Base-by-base conservation (phyloP, 2,329 filamentous ascomycete genomes). In the Myriangium duriaei region DNA sequence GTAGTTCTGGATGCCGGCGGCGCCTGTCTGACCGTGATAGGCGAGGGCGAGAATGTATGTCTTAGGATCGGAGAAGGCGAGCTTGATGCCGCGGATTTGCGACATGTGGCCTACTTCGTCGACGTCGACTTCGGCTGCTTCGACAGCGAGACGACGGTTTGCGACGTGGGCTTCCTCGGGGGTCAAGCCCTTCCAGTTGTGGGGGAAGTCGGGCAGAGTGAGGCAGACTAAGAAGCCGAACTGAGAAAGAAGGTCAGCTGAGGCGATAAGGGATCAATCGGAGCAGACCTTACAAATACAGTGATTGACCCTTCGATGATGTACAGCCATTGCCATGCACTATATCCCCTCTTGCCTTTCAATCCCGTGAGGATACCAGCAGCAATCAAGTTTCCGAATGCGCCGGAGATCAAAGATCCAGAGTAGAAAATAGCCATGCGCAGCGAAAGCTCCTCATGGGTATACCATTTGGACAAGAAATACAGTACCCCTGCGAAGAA, bases 281-380 rank as follows among this genome's bases (percentile, higher is more conserved):
- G n/a, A n/a, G 32, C 13, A 29, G 17, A 14, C 30, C 40, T 14
- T 34, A 42, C 40, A 4, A 60, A 61, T 15, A 83, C 60, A 1
- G 79, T 83, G 42, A 79, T 66, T 11, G 67, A 63, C 15, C 79
- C 79, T 54, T 84, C 79, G 28, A 83, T 74, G 38, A 84, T 75
- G 58, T 81, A 81, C 0, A 81, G 60, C 71, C 49, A 57, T 47
- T 51, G 57, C 78, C 69, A 84, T 3, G 75, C 74, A 2, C 64
- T 58, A 2, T 77, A 58, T 0, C 76, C 77, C 5, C 57, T 58
- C 0, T 58, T 57, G 2, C 71, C 67, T 42, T 79, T 67, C 64
- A 86, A 70, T 34, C 77, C 72, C n/a, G 63, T 61, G 0, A 72
- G 75, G 39, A 86, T 81, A 5, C 79, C 66, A n/a, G 64, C 65